Base-by-base conservation (phyloP, 305 asterid genomes). In the Solanum hybrid region DNA sequence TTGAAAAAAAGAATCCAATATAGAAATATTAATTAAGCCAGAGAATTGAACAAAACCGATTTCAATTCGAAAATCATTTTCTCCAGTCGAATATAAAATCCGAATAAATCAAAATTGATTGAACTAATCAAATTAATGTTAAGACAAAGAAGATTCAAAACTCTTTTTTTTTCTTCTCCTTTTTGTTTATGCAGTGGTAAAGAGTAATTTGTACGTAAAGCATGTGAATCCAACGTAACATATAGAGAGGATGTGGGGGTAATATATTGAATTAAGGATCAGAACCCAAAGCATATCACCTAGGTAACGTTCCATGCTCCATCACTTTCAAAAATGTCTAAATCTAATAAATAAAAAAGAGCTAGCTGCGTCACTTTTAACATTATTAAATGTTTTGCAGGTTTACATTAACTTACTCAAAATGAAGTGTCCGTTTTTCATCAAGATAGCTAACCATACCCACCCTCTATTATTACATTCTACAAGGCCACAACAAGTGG, bases 261-360 rank as follows among this genome's bases (percentile, higher is more conserved):
- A 13, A 40, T 40, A 20, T 20, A 64, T 64, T 14, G 14, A 26
- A 38, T 38, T 10, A 38, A 81, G 86, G 86, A 46, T 76, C 73
- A 42, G 4, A 26, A 27, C 42, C 86, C 91, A 86, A 89, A 27
- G 89, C 89, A 51, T 76, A 26, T 76, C 87, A 16, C 73, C 86
- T 26, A 13, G 79, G 35, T 34, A 89, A 38, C 60, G 56, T 13
- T 42, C 56, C 56, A 42, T 42, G 17, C 20, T 40, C 76, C 17
- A 12, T 35, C 73, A 34, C 69, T 77, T 29, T 29, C 64, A 20
- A 51, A 32, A 60, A 60, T 7, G 71, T 60, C 85, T 26, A 56
- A 80, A 38, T 40, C 64, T 37, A 38, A 80, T 38, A 37, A 29
- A 14, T 56, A 56, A 56, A 6, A 56, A 56, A 56, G 24, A 56